Conservation (phyloP, 495 filamentous ascomycete species). For the Penicillium malachiteum region DNA sequence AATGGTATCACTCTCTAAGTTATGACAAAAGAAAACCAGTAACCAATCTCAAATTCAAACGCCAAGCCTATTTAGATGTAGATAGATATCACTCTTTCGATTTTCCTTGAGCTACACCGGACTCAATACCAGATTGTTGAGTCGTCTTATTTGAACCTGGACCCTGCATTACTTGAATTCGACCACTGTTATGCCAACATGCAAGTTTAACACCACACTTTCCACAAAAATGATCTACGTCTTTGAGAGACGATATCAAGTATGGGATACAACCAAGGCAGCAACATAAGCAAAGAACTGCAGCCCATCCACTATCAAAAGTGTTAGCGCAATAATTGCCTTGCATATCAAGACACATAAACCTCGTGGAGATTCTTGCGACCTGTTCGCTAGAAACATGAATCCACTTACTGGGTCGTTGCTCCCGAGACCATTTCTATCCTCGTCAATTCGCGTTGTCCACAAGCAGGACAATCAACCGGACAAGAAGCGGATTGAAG, state of each 20-base stretch:
- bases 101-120: background rate
- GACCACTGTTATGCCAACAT: slow-evolving; percentile 53
- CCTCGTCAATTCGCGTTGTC: slow-evolving; percentile 47
- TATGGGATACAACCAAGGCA: slow-evolving; percentile 56
- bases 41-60: no score
- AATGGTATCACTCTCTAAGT: no score
- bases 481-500: slow-evolving; percentile 37
- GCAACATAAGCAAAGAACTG: slow-evolving; percentile 43
- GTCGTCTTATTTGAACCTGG: background rate
- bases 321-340: no score
- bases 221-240: slow-evolving; percentile 52
- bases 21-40: no score
- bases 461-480: slow-evolving; percentile 52
- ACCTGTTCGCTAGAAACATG: no score
- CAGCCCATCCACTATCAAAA: slow-evolving; percentile 47
- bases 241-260: slow-evolving; percentile 49
- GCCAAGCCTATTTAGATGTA: no score
- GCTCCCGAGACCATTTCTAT: slow-evolving; percentile 39
- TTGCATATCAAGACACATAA: no score
- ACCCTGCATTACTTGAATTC: slow-evolving; percentile 39
- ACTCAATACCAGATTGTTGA: background rate
- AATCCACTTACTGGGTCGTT: slow-evolving; percentile 49
- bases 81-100: background rate
- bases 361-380: no score
- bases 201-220: slow-evolving; percentile 48